Conservation (phyloP, 345 rosid species). For the Citrus sp. region DNA sequence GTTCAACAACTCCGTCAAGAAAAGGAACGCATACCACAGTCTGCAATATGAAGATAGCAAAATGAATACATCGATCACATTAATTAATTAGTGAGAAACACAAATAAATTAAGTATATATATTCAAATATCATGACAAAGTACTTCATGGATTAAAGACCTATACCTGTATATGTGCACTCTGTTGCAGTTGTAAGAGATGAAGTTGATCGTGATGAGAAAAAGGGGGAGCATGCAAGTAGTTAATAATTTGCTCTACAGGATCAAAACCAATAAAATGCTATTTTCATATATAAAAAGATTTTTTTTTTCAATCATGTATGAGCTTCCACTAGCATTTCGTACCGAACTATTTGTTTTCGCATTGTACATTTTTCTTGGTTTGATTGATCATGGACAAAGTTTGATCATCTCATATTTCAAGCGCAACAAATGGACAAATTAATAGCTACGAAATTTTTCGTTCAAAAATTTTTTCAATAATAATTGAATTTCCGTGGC, state of each 20-base stretch:
- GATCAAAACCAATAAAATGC: background rate
- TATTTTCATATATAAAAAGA: too few relatives aligned
- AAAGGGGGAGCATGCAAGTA: background rate
- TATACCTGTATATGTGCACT: constrained; percentile 70
- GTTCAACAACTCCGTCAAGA: constrained; percentile 82
- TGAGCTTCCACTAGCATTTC: too few relatives aligned
- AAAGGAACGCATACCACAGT: constrained; percentile 92
- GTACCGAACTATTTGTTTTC: too few relatives aligned
- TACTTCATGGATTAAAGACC: background rate
- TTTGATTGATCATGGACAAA: too few relatives aligned
- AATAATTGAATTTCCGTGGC: too few relatives aligned
- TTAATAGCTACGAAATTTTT: too few relatives aligned
- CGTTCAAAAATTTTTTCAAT: too few relatives aligned
- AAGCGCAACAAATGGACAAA: too few relatives aligned
- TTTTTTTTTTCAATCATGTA: too few relatives aligned
- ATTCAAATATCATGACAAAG: background rate
- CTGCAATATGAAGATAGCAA: constrained; percentile 32
- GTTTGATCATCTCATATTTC: too few relatives aligned
- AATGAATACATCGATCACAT: background rate
- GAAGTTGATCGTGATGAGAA: constrained; percentile 3
- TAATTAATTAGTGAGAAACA: background rate
- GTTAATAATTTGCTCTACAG: background rate
- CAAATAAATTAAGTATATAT: background rate
- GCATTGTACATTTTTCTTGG: too few relatives aligned
- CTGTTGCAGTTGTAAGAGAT: constrained; percentile 21